phyloP scores from a whole-genome alignment of 768 basidiomycete species.

The Kwoniella botswanensis region DNA sequence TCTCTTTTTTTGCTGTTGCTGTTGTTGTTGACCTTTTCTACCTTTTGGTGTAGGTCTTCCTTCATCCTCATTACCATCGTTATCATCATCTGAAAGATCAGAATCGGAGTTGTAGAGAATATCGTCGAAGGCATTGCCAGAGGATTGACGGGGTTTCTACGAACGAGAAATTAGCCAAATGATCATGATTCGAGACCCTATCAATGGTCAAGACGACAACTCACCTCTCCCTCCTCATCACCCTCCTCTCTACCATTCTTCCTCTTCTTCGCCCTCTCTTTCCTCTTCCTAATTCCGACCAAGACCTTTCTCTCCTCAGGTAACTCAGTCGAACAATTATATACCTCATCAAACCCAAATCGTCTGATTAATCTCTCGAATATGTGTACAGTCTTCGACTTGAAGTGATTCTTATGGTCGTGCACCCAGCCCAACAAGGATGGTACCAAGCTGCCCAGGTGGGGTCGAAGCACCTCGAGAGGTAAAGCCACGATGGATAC shows the following conservation, averaged over 20 bases:
- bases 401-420: constrained; percentile 99
- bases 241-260: constrained; percentile 65
- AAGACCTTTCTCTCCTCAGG: constrained; percentile 81
- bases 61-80: constrained; percentile 47
- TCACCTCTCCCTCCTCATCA: constrained; percentile 62
- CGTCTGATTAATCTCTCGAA: constrained; percentile 93
- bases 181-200: background rate
- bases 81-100: constrained; percentile 69
- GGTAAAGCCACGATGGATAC: constrained; percentile 87
- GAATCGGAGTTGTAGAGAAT: constrained; percentile 96
- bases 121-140: constrained; percentile 93
- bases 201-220: constrained; percentile 25
- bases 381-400: constrained; percentile 92
- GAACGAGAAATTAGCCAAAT: constrained; percentile 4
- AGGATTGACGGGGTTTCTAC: constrained; percentile 64
- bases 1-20: constrained; percentile 35
- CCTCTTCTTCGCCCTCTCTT: constrained; percentile 89
- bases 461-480: constrained; percentile 71
- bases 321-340: constrained; percentile 66
- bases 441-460: constrained; percentile 78
- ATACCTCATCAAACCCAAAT: constrained; percentile 83
- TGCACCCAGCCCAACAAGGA: constrained; percentile 89
- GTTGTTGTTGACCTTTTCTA: constrained; percentile 27
- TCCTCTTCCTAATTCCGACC: constrained; percentile 91
- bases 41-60: constrained; percentile 15